Conservation (phyloP, 257 asterid species). For the Lycium ferocissimum region DNA sequence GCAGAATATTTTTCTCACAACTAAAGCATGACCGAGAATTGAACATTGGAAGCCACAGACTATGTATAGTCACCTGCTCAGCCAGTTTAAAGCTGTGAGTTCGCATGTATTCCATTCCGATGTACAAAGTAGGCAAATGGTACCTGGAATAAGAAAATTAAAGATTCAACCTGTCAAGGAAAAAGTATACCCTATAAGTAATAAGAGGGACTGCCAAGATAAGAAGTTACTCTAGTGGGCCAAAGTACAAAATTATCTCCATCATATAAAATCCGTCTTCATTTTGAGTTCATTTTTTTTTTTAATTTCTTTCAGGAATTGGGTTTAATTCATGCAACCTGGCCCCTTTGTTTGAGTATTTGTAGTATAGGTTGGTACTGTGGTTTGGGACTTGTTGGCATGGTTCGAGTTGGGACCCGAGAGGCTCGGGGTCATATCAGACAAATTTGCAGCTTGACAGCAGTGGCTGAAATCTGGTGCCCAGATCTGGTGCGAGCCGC, state of each 20-base stretch:
- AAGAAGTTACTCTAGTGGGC: neutral
- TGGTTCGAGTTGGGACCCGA: neutral
- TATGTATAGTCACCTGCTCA: conserved; percentile 72
- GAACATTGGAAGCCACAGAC: conserved; percentile 30
- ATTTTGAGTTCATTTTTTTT: neutral
- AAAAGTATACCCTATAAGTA: conserved; percentile 28
- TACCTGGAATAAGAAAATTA: conserved; percentile 69
- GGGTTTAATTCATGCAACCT: neutral
- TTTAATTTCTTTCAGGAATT: neutral
- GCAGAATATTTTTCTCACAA: conserved; percentile 3
- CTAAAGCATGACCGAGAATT: conserved; percentile 20
- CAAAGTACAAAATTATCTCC: neutral
- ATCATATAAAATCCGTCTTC: neutral
- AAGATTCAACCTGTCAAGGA: conserved; percentile 44
- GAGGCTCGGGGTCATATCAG: neutral
- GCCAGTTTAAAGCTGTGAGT: conserved; percentile 98
- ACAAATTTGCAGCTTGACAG: neutral
- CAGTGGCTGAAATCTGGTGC: conserved; percentile 10
- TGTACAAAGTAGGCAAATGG: conserved; percentile 91
- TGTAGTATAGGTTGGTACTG: neutral
- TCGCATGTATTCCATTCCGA: conserved; percentile 99
- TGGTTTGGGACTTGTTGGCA: neutral
- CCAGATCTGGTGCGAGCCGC: neutral
- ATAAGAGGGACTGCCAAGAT: conserved; percentile 35
- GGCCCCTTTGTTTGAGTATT: neutral